These are phyloP conservation scores for Xylaria castorea DNA, from an alignment of 495 filamentous ascomycete species.

Conservation along the genomic window DNA sequence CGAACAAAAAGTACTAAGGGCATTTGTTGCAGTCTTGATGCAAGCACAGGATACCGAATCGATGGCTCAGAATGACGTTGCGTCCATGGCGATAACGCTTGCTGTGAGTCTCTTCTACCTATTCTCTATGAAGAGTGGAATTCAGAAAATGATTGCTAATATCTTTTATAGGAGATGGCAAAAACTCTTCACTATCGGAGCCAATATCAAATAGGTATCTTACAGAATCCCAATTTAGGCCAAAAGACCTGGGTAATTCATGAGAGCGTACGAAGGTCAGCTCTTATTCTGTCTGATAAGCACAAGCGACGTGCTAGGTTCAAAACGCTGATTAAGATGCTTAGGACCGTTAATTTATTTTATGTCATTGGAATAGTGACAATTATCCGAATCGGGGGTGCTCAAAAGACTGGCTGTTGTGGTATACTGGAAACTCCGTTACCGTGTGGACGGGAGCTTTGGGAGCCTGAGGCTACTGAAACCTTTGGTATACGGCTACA, in stretches of 20 bases:
- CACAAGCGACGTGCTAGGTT: not conserved
- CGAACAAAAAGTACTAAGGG: not conserved
- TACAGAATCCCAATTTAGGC: not conserved
- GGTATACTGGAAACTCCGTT: not conserved
- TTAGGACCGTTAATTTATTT: not conserved
- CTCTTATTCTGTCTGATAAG: not conserved
- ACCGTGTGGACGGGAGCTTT: conserved; percentile 4
- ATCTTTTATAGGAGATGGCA: not conserved
- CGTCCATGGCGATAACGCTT: not conserved
- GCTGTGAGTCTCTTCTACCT: not conserved
- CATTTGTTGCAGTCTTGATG: not conserved
- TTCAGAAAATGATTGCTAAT: not conserved
- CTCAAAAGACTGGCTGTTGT: not conserved
- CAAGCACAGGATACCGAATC: conserved; percentile 6
- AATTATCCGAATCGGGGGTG: not conserved
- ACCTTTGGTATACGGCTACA: conserved; percentile 6
- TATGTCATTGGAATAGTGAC: not conserved
- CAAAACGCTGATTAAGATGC: not conserved
- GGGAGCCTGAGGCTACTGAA: conserved; percentile 12
- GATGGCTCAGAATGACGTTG: not conserved
- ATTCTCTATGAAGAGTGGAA: no score
- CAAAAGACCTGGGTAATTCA: not conserved
- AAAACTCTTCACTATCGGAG: not conserved
- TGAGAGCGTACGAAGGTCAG: conserved; percentile 16
- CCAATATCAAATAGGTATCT: not conserved